Evolutionary conservation across 1,139 yeast genomes (phyloP), one percentile per base, ranked within the genome.

Genomic region (Magnusiomyces paraingens): DNA sequence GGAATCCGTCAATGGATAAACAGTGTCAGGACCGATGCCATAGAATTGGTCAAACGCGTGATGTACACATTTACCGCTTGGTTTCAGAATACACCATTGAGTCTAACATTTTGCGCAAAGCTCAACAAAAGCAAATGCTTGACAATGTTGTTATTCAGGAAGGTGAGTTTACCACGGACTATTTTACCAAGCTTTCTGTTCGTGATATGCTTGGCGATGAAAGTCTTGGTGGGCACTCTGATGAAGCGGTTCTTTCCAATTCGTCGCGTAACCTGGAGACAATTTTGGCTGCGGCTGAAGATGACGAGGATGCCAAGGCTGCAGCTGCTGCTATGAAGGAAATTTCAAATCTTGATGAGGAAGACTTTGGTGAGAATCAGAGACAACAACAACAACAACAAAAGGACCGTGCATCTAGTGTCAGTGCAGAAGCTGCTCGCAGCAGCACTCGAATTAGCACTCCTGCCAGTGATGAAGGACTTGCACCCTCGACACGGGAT

Each of bases 1-100:
- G 99, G 99, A 94, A 94, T 67, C 99, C 99, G 1, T 96, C 98
- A 1, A 94, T 94, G 98, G 99, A 94, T 70, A 89, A 90, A 66
- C 99, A 94, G 70, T 94, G 99, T 73, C 99, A 94, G 70, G 99
- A 94, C 72, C 83, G 99, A 69, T 93, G 99, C 73, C 99, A 94
- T 70, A 85, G 99, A 75, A 94, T 94, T 67, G 99, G 99, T 2
- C 99, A 94, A 68, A 89, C 95, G 21, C 79, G 99, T 62, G 99
- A 94, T 67, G 99, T 94, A 41, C 99, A 94, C 67, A 93, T 94
- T 54, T 94, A 94, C 72, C 77, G 99, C 58, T 86, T 94, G 72
- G 98, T 94, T 35, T 87, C 96, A 21, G 99, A 94, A 71, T 90
- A 82, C 72, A 94, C 99, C 3, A 93, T 94, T 59, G 99, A 94